Evolutionary conservation across 129 eudicot genomes (phyloP), one percentile per base, ranked within the genome.

Genomic region (Centella asiatica): DNA sequence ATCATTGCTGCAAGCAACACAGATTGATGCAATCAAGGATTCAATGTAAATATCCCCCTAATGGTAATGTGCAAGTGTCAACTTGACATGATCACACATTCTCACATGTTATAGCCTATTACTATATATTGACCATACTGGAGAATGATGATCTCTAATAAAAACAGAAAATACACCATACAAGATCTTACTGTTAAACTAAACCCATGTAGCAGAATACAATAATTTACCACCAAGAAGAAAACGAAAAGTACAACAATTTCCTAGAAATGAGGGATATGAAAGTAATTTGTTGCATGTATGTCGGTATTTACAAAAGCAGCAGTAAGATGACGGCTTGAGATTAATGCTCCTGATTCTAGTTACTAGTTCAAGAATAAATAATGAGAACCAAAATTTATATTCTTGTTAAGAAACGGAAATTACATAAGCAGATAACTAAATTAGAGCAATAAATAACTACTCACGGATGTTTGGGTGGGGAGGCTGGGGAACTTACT

Each of bases 401-500:
- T 6, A 11, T 24, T 12, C 17, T 22, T 52, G 32, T 25, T 25
- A 12, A 48, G 18, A 15, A 15, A 40, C 13, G 15, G 6, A 52
- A 54, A 42, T n/a, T 42, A 42, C 47, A 42, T 17, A 42, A 42
- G 12, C 12, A 42, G 15, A 42, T 11, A 15, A 42, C 5, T n/a
- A 42, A 17, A 42, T 13, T 42, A 42, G 18, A 6, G 11, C 15
- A 1, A 36, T n/a, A 6, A 45, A 5, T 32, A 68, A 66, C 14
- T 25, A 46, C 50, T 56, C 34, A 28, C 27, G 15, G 36, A 18
- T 53, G 10, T 10, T 17, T 14, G 14, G 36, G 14, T 24, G 34
- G 22, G 58, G 58, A 53, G 29, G 25, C 6, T 25, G 13, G 24
- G 29, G 44, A 5, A 76, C 92, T 56, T 85, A 88, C 99, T 93